Base-by-base conservation (phyloP, 2,329 filamentous ascomycete species). In the Leptographium galeiforme region DNA sequence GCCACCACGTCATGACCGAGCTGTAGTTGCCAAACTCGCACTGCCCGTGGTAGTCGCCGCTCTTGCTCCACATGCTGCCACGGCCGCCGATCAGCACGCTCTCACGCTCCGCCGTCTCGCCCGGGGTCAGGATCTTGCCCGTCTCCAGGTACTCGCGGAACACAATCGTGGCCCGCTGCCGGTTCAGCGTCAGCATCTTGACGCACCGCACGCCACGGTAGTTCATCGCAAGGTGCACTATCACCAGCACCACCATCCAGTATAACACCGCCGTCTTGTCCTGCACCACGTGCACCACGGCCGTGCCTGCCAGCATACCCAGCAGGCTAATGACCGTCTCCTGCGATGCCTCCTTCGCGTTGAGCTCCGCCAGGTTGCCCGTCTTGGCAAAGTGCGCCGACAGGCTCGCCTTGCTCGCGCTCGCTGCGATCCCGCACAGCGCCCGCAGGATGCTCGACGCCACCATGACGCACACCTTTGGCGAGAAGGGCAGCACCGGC, bases 311-410 rank as follows among this genome's bases (percentile, higher is more conserved):
- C 51, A 95, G 75, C 79, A 97, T 89, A 2, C 93, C 93, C 38
- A 95, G 57, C 32, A 97, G 74, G 2, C 88, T 91, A 54, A 98
- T 87, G 19, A 95, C 82, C 0, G 91, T 97, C 69, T 97, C 93
- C 70, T 97, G 93, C 59, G 87, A 94, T 13, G 89, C 89, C 65
- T 97, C 91, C 77, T 95, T 83, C 54, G 91, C 90, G 69, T 96
- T 97, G 54, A 98, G 75, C 67, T 97, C 91, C 2, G 88, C 91
- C 46, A 97, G 70, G 66, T 96, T 97, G 40, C 89, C 87, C 64
- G 82, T 82, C 59, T 76, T 81, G 10, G 91, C 89, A 72, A 98
- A 97, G 68, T 98, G 93, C 12, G 88, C 86, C 64, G 87, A 93
- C 60, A 98, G 70, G 57, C 86, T 90, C 2, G 91, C 91, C 68